Conservation (phyloP, 805 yeast species). For the Candida chauliodis region DNA sequence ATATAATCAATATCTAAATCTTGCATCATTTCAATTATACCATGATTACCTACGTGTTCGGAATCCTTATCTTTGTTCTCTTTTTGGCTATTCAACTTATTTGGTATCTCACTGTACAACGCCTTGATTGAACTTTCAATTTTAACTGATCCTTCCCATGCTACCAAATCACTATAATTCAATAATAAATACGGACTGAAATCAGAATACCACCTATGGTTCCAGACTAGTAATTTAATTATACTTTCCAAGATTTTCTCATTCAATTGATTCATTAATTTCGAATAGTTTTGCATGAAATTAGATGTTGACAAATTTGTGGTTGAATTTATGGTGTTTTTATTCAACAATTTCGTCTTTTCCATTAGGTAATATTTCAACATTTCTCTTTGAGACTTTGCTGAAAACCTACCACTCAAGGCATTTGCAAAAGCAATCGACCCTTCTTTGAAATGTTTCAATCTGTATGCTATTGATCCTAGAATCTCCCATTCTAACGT, state of each 20-base stretch:
- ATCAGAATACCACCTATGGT: conserved; percentile 95
- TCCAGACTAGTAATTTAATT: conserved; percentile 90
- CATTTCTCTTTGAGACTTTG: conserved; percentile 71
- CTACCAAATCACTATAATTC: conserved; percentile 58
- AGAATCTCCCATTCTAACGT: conserved; percentile 90
- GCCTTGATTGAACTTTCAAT: conserved; percentile 70
- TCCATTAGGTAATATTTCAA: conserved; percentile 62
- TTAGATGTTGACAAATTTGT: conserved; percentile 4
- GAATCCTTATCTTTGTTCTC: conserved; percentile 13
- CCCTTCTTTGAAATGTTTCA: conserved; percentile 86
- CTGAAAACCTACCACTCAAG: conserved; percentile 70
- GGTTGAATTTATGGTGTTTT: conserved; percentile 17
- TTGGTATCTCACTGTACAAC: conserved; percentile 43
- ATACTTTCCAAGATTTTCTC: conserved; percentile 61
- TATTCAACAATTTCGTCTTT: conserved; percentile 31
- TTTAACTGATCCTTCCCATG: conserved; percentile 75
- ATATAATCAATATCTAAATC: conserved; percentile 27
- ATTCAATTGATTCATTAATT: conserved; percentile 43
- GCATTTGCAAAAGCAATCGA: conserved; percentile 78
- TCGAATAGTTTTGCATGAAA: conserved; percentile 31
- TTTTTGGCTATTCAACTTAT: conserved; percentile 10
- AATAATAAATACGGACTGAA: conserved; percentile 68
- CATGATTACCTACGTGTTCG: conserved; percentile 39
- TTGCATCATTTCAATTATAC: conserved; percentile 55
- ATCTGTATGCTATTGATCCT: conserved; percentile 80